These are phyloP conservation scores for Sergeia podlipaevii DNA, from an alignment of 208 protist genomes.

Conservation along the genomic window DNA sequence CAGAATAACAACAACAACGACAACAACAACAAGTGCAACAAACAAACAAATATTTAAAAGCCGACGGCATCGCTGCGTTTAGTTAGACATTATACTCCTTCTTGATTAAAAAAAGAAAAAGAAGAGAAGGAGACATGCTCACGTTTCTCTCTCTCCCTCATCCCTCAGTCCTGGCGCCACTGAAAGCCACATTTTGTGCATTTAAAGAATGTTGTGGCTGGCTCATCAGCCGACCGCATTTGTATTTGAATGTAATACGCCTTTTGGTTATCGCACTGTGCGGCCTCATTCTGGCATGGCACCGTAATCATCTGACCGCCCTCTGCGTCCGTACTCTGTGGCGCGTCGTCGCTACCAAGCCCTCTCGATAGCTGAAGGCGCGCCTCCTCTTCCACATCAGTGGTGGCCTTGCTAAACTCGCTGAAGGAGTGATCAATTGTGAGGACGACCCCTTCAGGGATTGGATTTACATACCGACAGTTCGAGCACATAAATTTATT, in stretches of 20 bases:
- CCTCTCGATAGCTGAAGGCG: neutral
- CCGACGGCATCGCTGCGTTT: no score
- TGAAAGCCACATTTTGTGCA: constrained; percentile 93
- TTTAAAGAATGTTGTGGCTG: constrained; percentile 96
- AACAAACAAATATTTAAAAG: no score
- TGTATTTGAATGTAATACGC: constrained; percentile 97
- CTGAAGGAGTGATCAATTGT: constrained; percentile 62
- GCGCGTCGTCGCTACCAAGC: neutral
- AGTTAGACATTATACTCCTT: no score
- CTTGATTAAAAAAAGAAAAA: neutral
- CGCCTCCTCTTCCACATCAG: constrained; percentile 20
- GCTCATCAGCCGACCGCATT: constrained; percentile 98
- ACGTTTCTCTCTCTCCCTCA: constrained; percentile 1
- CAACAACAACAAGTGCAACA: no score
- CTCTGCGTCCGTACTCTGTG: constrained; percentile 23
- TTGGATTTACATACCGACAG: constrained; percentile 61
- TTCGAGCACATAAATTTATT: constrained; percentile 66
- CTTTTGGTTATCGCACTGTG: constrained; percentile 68
- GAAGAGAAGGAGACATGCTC: neutral
- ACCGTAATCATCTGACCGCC: constrained; percentile 86
- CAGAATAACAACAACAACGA: no score
- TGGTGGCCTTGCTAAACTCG: constrained; percentile 42
- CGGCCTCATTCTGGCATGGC: constrained; percentile 72
- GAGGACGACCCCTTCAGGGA: constrained; percentile 23
- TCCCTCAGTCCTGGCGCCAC: constrained; percentile 85